phyloP scores from a whole-genome alignment of 495 filamentous ascomycete genomes.

The Sphaerosporella brunnea region DNA sequence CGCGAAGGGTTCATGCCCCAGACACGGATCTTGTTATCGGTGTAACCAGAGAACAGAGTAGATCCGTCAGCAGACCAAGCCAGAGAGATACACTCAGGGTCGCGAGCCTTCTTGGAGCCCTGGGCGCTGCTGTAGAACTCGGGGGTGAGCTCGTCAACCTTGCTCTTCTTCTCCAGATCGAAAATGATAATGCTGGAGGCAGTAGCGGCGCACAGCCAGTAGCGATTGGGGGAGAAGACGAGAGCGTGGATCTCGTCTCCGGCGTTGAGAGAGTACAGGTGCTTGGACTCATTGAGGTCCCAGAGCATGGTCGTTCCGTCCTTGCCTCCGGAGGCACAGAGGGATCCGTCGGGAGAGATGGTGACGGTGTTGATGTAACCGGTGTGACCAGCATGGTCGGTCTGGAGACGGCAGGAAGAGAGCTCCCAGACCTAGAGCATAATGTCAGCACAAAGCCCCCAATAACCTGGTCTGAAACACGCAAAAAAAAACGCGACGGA shows the following conservation, averaged over 20 bases:
- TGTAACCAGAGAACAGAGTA: conserved; percentile 98
- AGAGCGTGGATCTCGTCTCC: conserved; percentile 99
- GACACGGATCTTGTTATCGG: conserved; percentile 97
- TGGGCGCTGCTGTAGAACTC: conserved; percentile 78
- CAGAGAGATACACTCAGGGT: conserved; percentile 92
- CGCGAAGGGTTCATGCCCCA: conserved; percentile 83
- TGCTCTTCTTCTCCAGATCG: conserved; percentile 99
- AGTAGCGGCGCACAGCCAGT: conserved; percentile 99
- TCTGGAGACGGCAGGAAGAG: conserved; percentile 96
- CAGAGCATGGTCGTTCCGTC: conserved; percentile 99
- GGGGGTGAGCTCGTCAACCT: conserved; percentile 99
- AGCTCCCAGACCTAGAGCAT: conserved; percentile 85
- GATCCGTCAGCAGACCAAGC: conserved; percentile 97
- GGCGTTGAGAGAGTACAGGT: conserved; percentile 98
- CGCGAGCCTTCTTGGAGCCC: conserved; percentile 72
- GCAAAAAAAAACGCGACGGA: conserved; percentile 12
- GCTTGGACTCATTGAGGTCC: conserved; percentile 99
- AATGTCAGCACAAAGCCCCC: not conserved
- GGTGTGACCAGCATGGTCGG: conserved; percentile 98
- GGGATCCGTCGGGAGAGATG: conserved; percentile 97
- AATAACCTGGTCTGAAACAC: not conserved
- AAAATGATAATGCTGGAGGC: conserved; percentile 98
- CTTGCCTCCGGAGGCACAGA: conserved; percentile 98
- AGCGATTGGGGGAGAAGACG: conserved; percentile 99
- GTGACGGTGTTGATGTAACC: conserved; percentile 99